Evolutionary conservation across 768 basidiomycete genomes (phyloP).

Genomic region (Boletus pseudopeckii): DNA sequence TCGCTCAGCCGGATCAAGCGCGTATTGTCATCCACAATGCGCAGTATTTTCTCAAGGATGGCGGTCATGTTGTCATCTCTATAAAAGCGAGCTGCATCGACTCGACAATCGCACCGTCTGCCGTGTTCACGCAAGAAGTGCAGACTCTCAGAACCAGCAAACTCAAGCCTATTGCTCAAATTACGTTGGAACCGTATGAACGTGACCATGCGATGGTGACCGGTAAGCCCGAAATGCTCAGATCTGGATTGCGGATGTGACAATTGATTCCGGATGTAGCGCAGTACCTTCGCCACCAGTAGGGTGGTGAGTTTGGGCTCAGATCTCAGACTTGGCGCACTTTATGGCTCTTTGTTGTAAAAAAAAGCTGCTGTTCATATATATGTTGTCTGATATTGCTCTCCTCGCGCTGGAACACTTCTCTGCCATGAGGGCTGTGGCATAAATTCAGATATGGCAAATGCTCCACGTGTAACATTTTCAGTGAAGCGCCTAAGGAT

Average conservation of each 20-base stretch:
- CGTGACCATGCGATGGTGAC: conserved; percentile 90
- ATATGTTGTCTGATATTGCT: conserved; percentile 17
- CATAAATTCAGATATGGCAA: neutral
- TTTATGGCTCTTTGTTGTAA: conserved; percentile 1
- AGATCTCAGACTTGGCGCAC: neutral
- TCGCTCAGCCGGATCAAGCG: conserved; percentile 98
- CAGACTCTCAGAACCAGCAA: conserved; percentile 69
- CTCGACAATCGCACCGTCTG: conserved; percentile 87
- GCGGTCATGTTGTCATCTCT: conserved; percentile 89
- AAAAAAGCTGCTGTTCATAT: conserved; percentile 20
- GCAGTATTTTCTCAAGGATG: conserved; percentile 92
- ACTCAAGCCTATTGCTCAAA: conserved; percentile 94
- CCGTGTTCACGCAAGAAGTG: conserved; percentile 86
- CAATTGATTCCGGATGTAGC: conserved; percentile 29
- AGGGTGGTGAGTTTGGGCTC: conserved; percentile 4
- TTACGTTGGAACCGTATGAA: conserved; percentile 92
- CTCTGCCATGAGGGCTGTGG: neutral
- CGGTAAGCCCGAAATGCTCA: conserved; percentile 41
- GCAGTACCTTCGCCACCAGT: conserved; percentile 45
- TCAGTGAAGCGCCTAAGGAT: neutral
- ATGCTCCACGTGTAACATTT: conserved; percentile 8
- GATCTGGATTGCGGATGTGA: neutral
- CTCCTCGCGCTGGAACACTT: neutral
- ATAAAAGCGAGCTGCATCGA: conserved; percentile 99
- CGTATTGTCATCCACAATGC: conserved; percentile 94